Evolutionary conservation across 2,329 filamentous ascomycete species (phyloP), one percentile per base, ranked within the genome.

Genomic region (Lachnellula willkommii): DNA sequence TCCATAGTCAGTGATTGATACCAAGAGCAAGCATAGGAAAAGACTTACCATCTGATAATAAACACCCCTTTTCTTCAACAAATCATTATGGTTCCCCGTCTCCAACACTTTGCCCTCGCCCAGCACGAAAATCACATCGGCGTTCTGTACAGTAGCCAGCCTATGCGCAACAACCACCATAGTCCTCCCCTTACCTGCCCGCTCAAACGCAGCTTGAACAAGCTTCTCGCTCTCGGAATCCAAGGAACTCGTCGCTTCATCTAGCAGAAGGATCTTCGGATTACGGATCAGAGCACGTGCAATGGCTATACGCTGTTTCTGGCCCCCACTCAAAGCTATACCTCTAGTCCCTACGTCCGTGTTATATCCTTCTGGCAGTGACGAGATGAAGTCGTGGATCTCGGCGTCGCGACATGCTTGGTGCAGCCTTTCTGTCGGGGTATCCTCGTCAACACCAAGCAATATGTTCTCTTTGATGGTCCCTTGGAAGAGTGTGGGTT

Each of bases 141-240:
- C 87, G 63, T 91, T 87, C 69, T 89, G 88, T 20, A 92, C 84
- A 12, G 87, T 93, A 0, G 85, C 85, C 49, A 93, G 75, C 14
- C 89, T 77, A 69, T 93, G 89, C 1, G 89, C 89, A 11, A 94
- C 88, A 2, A 88, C 87, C 3, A 94, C 76, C 63, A 88, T 90
- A 2, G 89, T 84, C 58, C 88, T 89, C 2, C 80, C 80, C 60
- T 77, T 76, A 3, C 77, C 78, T 0, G 82, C 83, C 43, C 76
- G 76, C 73, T 90, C 85, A 65, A 92, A 83, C 0, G 87, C 87
- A 1, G 74, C 75, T 69, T 92, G 80, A 1, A 85, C 77, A 3
- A 80, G 67, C 42, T 80, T 75, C 66, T 84, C 82, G 1, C 76
- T 79, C 61, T 81, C 75, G 2, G 77, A 78, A 59, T 85, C 81